These are phyloP conservation scores for Furcasterigmium furcatum DNA, from an alignment of 2,329 filamentous ascomycete species.

Conservation along the genomic window DNA sequence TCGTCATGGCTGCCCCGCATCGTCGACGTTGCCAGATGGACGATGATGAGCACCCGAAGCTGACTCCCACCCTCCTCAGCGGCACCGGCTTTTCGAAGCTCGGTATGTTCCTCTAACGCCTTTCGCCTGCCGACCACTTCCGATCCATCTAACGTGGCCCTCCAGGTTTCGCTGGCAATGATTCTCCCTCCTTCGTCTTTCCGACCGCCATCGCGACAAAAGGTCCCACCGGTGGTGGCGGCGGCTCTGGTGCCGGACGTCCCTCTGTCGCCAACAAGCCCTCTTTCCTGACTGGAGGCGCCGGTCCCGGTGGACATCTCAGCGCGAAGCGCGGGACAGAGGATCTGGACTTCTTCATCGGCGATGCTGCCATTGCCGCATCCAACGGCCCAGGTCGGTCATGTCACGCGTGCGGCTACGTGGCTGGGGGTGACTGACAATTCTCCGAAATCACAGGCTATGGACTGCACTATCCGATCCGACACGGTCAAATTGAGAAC, in stretches of 20 bases:
- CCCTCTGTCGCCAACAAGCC: slow-evolving; percentile 93
- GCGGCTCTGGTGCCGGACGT: slow-evolving; percentile 79
- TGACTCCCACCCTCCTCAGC: slow-evolving; percentile 50
- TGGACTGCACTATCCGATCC: slow-evolving; percentile 94
- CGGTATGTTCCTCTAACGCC: slow-evolving; percentile 54
- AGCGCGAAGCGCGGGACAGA: slow-evolving; percentile 93
- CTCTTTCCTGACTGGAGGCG: slow-evolving; percentile 88
- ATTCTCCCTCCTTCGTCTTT: slow-evolving; percentile 98
- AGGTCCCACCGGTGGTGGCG: slow-evolving; percentile 65
- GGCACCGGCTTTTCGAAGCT: slow-evolving; percentile 99
- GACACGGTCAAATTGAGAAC: slow-evolving; percentile 97
- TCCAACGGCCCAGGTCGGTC: slow-evolving; percentile 72
- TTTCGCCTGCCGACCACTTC: slow-evolving; percentile 8
- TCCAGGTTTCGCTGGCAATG: slow-evolving; percentile 97
- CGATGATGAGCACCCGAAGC: slow-evolving; percentile 10
- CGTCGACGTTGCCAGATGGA: slow-evolving; percentile 12
- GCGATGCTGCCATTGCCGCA: slow-evolving; percentile 88
- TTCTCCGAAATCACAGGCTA: slow-evolving; percentile 59
- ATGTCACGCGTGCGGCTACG: not conserved
- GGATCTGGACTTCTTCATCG: slow-evolving; percentile 98
- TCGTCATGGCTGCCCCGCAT: slow-evolving; percentile 20
- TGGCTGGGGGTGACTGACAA: slow-evolving; percentile 15
- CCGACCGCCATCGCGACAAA: slow-evolving; percentile 98
- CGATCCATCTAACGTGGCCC: slow-evolving; percentile 15
- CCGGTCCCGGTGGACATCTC: slow-evolving; percentile 77